phyloP scores from a whole-genome alignment of 164 flowering plant species.

The Cinnamomum chago region DNA sequence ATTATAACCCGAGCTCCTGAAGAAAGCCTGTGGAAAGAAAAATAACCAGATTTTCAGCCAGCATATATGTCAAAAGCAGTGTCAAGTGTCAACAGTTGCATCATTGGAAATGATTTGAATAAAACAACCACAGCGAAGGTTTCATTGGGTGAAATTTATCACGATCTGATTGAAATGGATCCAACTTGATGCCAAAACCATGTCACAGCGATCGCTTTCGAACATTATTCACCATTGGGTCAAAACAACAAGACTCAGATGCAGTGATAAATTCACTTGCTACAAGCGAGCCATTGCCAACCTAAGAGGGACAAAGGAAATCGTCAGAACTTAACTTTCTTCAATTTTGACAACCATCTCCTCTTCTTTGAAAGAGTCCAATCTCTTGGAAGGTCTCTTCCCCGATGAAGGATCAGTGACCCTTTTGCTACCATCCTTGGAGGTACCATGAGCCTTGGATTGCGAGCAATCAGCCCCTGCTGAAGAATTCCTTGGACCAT shows the following conservation, averaged over 20 bases:
- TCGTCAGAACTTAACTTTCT: conserved; percentile 73
- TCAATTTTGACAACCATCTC: conserved; percentile 70
- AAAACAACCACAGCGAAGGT: background rate
- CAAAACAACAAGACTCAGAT: background rate
- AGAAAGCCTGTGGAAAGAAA: conserved; percentile 75
- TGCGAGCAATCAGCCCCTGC: conserved; percentile 35
- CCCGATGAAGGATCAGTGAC: conserved; percentile 38
- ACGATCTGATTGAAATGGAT: background rate
- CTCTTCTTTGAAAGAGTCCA: conserved; percentile 59
- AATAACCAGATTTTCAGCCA: conserved; percentile 16
- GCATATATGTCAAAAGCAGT: background rate
- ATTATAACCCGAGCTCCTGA: conserved; percentile 99
- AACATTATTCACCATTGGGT: background rate
- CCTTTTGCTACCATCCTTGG: conserved; percentile 57
- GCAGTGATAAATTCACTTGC: background rate
- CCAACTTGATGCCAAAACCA: background rate
- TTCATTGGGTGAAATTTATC: background rate
- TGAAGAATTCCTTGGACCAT: conserved; percentile 64
- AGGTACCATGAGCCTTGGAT: conserved; percentile 16
- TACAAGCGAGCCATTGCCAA: background rate
- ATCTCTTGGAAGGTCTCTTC: conserved; percentile 36
- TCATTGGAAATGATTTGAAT: background rate
- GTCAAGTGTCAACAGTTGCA: background rate
- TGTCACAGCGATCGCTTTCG: background rate
- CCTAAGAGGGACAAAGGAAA: background rate